These are phyloP conservation scores for Colletotrichum neosansevieriae DNA, from an alignment of 2,329 filamentous ascomycete genomes.

Conservation along the genomic window DNA sequence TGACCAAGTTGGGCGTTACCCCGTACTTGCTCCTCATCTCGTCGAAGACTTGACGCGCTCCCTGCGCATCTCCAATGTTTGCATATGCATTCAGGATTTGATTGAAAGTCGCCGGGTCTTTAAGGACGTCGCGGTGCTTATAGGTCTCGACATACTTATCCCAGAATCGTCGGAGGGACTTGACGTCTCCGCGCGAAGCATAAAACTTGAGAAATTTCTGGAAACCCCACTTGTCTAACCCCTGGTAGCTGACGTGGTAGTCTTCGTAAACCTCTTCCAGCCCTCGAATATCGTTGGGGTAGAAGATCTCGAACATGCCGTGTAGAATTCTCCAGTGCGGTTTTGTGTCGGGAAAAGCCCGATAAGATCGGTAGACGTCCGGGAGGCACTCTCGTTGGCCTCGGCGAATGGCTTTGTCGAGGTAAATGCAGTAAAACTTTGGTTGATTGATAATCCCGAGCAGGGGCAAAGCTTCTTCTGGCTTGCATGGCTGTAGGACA, in stretches of 20 bases:
- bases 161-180: slow-evolving; percentile 59
- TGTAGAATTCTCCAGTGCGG: slow-evolving; percentile 56
- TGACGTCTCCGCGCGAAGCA: slow-evolving; percentile 60
- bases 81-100: slow-evolving; percentile 80
- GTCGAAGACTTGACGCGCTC: slow-evolving; percentile 71
- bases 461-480: slow-evolving; percentile 51
- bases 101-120: slow-evolving; percentile 56
- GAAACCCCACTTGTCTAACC: slow-evolving; percentile 58
- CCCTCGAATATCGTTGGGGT: slow-evolving; percentile 52
- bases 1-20: slow-evolving; percentile 67
- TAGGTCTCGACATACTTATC: slow-evolving; percentile 54
- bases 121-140: slow-evolving; percentile 47
- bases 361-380: slow-evolving; percentile 60
- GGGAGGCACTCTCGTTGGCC: slow-evolving; percentile 49
- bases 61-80: slow-evolving; percentile 71
- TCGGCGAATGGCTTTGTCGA: slow-evolving; percentile 49
- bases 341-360: slow-evolving; percentile 53
- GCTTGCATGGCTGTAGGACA: slow-evolving; percentile 49
- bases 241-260: slow-evolving; percentile 57
- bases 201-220: slow-evolving; percentile 63
- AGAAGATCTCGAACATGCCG: slow-evolving; percentile 59
- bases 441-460: slow-evolving; percentile 55
- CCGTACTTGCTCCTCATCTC: slow-evolving; percentile 68
- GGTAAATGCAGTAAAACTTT: slow-evolving; percentile 58
- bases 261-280: slow-evolving; percentile 63